These are phyloP conservation scores for Lactuca saligna DNA, from an alignment of 129 eudicot genomes.

Conservation along the genomic window DNA sequence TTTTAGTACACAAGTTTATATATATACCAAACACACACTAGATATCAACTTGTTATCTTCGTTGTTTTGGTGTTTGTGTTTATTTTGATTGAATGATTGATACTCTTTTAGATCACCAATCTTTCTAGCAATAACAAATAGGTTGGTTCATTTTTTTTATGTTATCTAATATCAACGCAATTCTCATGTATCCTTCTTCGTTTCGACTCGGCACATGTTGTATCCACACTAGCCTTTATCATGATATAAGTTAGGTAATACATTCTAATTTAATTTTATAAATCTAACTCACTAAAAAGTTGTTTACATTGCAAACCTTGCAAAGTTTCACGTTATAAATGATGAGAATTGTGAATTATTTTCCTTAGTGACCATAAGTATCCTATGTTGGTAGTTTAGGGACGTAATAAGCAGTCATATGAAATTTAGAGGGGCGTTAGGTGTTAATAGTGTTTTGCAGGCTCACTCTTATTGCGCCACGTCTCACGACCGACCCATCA, in stretches of 20 bases:
- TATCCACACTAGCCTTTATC: background rate
- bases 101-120: no score
- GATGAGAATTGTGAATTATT: background rate
- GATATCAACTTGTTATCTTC: no score
- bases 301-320: background rate
- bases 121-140: no score
- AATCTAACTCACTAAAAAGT: background rate
- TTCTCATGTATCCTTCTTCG: background rate
- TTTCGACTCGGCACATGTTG: background rate
- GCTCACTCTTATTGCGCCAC: slow-evolving; percentile 26
- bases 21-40: no score
- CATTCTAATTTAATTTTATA: no score
- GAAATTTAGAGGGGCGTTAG: background rate
- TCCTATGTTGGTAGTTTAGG: background rate
- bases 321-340: background rate
- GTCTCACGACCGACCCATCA: slow-evolving; percentile 26
- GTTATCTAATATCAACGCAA: background rate
- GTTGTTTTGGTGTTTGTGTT: no score
- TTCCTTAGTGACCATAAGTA: background rate
- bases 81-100: no score
- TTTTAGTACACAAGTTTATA: background rate
- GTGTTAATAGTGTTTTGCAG: background rate
- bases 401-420: background rate
- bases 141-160: background rate
- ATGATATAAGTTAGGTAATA: background rate